phyloP scores from a whole-genome alignment of 306 rosid species.

The Medicago arabica region DNA sequence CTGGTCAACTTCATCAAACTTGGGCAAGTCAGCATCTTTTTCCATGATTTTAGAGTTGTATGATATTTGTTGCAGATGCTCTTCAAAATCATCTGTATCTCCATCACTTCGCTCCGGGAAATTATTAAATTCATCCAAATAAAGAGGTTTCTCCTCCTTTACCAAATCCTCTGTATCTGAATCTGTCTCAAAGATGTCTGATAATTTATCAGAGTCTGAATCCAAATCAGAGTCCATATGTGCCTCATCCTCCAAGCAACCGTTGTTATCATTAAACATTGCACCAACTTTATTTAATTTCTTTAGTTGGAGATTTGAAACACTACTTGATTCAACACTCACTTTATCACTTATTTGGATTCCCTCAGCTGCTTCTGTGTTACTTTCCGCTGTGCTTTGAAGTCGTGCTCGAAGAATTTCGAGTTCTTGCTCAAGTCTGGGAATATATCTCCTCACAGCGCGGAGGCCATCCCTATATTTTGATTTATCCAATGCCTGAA shows the following conservation, averaged over 20 bases:
- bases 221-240: constrained; percentile 53
- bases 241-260: constrained; percentile 54
- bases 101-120: constrained; percentile 56
- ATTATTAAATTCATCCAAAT: constrained; percentile 74
- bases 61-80: constrained; percentile 72
- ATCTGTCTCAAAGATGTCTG: constrained; percentile 81
- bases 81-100: constrained; percentile 70
- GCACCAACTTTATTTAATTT: constrained; percentile 50
- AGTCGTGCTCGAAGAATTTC: constrained; percentile 75
- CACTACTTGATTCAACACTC: constrained; percentile 41
- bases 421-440: constrained; percentile 82
- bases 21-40: constrained; percentile 48
- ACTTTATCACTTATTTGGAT: constrained; percentile 45
- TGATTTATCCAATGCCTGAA: constrained; percentile 95
- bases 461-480: constrained; percentile 85
- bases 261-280: constrained; percentile 40
- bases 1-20: constrained; percentile 81
- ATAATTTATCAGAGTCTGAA: constrained; percentile 67
- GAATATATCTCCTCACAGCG: constrained; percentile 81
- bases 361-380: constrained; percentile 48
- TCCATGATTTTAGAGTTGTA: constrained; percentile 50
- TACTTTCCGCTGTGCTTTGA: constrained; percentile 48
- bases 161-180: constrained; percentile 57
- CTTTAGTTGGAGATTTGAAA: constrained; percentile 47
- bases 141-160: constrained; percentile 69